Evolutionary conservation across 192 early-diverging fungal species (phyloP).

Genomic region (Coemansia sp.): DNA sequence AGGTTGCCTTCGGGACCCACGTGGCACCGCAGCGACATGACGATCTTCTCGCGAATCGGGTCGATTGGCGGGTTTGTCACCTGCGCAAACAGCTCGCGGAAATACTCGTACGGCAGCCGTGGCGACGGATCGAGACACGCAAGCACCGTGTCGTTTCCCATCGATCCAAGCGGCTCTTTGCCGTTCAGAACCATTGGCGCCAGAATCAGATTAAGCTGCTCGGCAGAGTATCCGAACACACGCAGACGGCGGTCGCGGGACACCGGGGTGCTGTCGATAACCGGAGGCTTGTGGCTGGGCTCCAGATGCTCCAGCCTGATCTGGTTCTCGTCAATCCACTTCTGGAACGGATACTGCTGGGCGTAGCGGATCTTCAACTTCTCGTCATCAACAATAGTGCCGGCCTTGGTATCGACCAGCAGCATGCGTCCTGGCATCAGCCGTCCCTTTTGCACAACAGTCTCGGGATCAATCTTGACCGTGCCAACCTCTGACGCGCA

Average conservation of each 20-base stretch:
- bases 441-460: slow-evolving; percentile 85
- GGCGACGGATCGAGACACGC: slow-evolving; percentile 89
- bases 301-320: slow-evolving; percentile 68
- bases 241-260: slow-evolving; percentile 76
- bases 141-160: slow-evolving; percentile 96
- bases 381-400: slow-evolving; percentile 86
- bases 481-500: slow-evolving; percentile 97
- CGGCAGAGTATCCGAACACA: slow-evolving; percentile 89
- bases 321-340: slow-evolving; percentile 87
- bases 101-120: slow-evolving; percentile 94
- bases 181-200: slow-evolving; percentile 87
- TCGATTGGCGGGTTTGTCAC: slow-evolving; percentile 99
- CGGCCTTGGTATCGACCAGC: slow-evolving; percentile 90
- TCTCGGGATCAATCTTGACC: slow-evolving; percentile 75
- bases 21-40: slow-evolving; percentile 96
- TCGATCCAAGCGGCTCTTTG: slow-evolving; percentile 97
- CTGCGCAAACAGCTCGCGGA: slow-evolving; percentile 96
- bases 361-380: slow-evolving; percentile 82
- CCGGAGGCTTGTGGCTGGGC: slow-evolving; percentile 24
- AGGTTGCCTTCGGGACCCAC: slow-evolving; percentile 94
- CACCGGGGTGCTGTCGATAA: slow-evolving; percentile 65
- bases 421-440: slow-evolving; percentile 96
- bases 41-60: slow-evolving; percentile 96
- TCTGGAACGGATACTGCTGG: slow-evolving; percentile 67
- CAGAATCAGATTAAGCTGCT: slow-evolving; percentile 88